Evolutionary conservation across 768 basidiomycete species (phyloP), one percentile per base, ranked within the genome.

Genomic region (Tricholomella constricta): DNA sequence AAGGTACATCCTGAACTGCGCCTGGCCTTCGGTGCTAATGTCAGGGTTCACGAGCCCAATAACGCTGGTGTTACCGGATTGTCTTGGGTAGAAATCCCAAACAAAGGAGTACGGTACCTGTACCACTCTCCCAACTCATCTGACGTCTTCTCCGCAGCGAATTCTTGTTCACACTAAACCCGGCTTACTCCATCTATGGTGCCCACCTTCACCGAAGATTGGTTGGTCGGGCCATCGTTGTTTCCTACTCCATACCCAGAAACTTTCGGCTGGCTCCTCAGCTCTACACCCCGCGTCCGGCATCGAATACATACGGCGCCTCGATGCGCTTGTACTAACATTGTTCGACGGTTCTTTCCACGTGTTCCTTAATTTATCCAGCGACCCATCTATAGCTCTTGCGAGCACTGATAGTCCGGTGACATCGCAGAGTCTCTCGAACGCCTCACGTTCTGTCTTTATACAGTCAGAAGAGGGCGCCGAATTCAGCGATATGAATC

Each of bases 341-440:
- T 73, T 91, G 15, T 76, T 78, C 32, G 90, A 93, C 58, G 91
- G 90, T 0, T 84, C 87, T 8, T 77, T 89, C 60, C 83, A 88
- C 62, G 78, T 78, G 44, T 65, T 91, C 49, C 76, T 81, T 59
- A 66, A 74, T 47, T 19, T 90, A 25, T 78, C 80, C 20, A 57
- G 54, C 6, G 70, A 76, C 23, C 87, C 84, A 6, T 65, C 70
- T 8, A 76, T 78, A 70, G 55, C 48, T 25, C 62, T 72, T 34
- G 54, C 62, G 17, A 48, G 55, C 41, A 55, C 54, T 31, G 57
- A 65, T 26, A 60, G 47, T 48, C 46, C 48, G 10, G 54, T 77
- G 23, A 73, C 72, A 1, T 76, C 75, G 29, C 65, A 72, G 55
- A 69, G 56, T 17, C 69, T 88, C 36, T 86, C 86, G 43, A 64